Base-by-base conservation (phyloP, 129 eudicot genomes). In the Chrysanthemum seticuspe region DNA sequence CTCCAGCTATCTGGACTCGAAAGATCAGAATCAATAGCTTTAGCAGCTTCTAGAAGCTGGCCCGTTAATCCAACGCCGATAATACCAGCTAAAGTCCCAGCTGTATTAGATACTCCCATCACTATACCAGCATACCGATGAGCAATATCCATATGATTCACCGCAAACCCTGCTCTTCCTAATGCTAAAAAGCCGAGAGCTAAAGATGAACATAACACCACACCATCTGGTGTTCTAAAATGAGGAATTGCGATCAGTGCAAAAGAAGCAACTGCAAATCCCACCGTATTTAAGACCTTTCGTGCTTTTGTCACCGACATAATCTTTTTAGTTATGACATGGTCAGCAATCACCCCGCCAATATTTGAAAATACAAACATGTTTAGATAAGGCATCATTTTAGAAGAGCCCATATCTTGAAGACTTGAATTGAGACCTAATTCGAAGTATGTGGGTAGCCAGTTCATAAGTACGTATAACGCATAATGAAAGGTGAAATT, bases 341-440 rank as follows among this genome's bases (percentile, higher is more conserved):
- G 86, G n/a, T n/a, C n/a, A n/a, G n/a, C n/a, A n/a, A n/a, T n/a
- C n/a, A n/a, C n/a, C n/a, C n/a, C n/a, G n/a, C n/a, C n/a, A n/a
- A n/a, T n/a, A n/a, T n/a, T n/a, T n/a, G n/a, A n/a, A n/a, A n/a
- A n/a, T n/a, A n/a, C n/a, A n/a, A n/a, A n/a, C n/a, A n/a, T n/a
- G n/a, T n/a, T n/a, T n/a, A n/a, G n/a, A n/a, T n/a, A n/a, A n/a
- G n/a, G n/a, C n/a, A n/a, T n/a, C n/a, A n/a, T n/a, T n/a, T n/a
- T n/a, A n/a, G n/a, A n/a, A n/a, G 98, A 89, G 19, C 98, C 96
- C 98, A 89, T 93, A 9, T 93, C 96, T 74, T 93, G 95, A 49
- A 93, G 95, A 61, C 97, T 89, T 52, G 83, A 88, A 67, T 83
- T 66, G 44, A 93, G 86, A 4, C 98, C 98, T 71, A 87, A 56